Evolutionary conservation across 768 basidiomycete species (phyloP), one percentile per base, ranked within the genome.

Genomic region (Leccinum imitatum): DNA sequence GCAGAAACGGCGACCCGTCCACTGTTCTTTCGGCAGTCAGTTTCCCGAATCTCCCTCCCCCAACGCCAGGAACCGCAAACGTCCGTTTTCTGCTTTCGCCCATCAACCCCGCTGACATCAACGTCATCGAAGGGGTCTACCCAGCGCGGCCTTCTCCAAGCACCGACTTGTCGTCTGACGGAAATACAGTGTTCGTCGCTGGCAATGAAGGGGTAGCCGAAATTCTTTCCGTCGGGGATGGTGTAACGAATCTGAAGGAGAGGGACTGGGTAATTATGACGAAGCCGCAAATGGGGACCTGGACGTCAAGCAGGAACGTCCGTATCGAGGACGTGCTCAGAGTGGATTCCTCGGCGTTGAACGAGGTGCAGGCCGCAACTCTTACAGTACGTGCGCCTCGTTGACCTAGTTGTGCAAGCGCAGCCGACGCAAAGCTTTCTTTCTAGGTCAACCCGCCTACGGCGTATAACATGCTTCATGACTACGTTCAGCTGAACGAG

Each of bases 71-170:
- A 58, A 82, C 86, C 1, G 73, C 86, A 37, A 90, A 90, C 69
- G 70, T 93, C 70, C 81, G 79, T 62, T 84, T 89, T 69, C 75
- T 89, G 13, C 79, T 91, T 21, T 80, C 89, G 6, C 89, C 91
- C 9, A 83, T 93, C 59, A 93, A 93, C 69, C 91, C 91, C 4
- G 85, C 91, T 15, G 92, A 93, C 61, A 71, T 91, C 69, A 93
- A 92, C 61, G 87, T 89, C 57, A 79, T 93, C 37, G 86, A 93
- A 70, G 91, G 91, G 15, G 83, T 89, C n/a, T 93, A 93, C 67
- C 92, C 92, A 0, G 69, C 82, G 9, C 85, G 83, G 60, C 88
- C 90, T 0, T 69, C 64, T 7, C 75, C 72, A 27, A 69, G 71
- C 13, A 69, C 77, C 13, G 71, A 75, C 54, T 63, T 84, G 54